Evolutionary conservation across 108 stramenopile species (phyloP), one percentile per base, ranked within the genome.

Genomic region (Skeletonema tropicum): DNA sequence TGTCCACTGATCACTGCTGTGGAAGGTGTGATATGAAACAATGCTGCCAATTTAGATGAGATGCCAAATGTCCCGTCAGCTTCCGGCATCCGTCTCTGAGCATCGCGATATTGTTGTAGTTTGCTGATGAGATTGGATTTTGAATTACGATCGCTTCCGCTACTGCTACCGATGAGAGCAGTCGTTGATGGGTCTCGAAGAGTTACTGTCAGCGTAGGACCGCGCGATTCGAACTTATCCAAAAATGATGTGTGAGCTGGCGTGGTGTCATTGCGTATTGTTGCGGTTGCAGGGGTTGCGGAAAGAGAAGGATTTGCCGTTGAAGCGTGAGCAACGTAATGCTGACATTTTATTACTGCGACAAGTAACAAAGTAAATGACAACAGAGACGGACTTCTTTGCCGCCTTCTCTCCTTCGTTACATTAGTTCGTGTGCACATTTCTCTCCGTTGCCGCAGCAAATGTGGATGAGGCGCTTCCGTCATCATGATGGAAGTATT

Each of bases 201-300:
- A 26, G 70, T 71, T 29, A 82, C 65, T 25, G 74, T 82, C 25
- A 82, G 42, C 49, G 70, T 82, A 23, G 81, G 81, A 26, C 81
- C 81, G 33, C 46, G 36, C 6, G 66, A 23, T 69, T 82, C 74
- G 55, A 82, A 82, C 38, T 72, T 70, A 17, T 77, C 62, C 57
- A 55, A 38, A 65, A 79, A 72, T 25, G 52, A n/a, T 0, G 19
- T 25, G 23, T 9, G 7, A 19, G 52, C 10, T 26, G 64, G 35
- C 41, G 21, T 25, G 33, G 30, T 31, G n/a, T 64, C 17, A 21
- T 33, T 63, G 45, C 15, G 33, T 1, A 41, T 13, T n/a, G 23
- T 15, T 55, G 52, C 8, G 23, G 23, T 55, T 21, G 19, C 9
- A 23, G 52, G 52, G 7, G 52, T 23, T 23, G 10, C 10, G 7